Evolutionary conservation across 352 stramenopile species (phyloP).

Genomic region (Pythium aquatile): DNA sequence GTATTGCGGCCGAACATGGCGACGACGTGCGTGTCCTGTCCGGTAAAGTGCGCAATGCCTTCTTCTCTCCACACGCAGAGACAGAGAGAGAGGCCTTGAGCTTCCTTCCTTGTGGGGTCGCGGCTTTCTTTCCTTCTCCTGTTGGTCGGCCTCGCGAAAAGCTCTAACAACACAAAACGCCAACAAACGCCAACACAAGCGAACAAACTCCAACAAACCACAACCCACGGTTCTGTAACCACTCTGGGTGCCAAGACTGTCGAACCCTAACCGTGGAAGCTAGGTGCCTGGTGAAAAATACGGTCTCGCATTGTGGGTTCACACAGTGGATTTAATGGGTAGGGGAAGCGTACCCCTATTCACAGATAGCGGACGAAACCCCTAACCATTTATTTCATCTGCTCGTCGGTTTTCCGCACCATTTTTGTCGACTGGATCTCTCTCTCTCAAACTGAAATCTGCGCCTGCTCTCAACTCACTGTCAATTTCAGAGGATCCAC

Average conservation of each 20-base stretch:
- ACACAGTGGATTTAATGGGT: neutral
- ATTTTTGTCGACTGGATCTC: neutral
- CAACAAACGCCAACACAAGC: constrained; percentile 2
- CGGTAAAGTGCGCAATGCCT: constrained; percentile 27
- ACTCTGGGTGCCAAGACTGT: neutral
- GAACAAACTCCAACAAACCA: constrained; percentile 1
- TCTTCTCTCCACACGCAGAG: constrained; percentile 2
- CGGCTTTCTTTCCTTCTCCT: neutral
- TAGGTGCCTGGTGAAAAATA: neutral
- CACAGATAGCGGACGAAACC: neutral
- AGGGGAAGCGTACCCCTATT: constrained; percentile 3
- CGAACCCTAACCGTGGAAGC: neutral
- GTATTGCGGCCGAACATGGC: constrained; percentile 38
- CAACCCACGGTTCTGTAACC: constrained; percentile 2
- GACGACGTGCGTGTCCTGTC: constrained; percentile 15
- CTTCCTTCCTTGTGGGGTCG: constrained; percentile 1
- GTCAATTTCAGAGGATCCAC: neutral
- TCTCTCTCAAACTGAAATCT: neutral
- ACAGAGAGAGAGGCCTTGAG: neutral
- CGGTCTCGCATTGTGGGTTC: neutral
- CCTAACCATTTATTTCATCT: neutral
- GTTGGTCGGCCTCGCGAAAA: neutral
- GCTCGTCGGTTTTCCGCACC: neutral
- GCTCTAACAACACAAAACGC: constrained; percentile 4
- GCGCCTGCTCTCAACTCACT: neutral